A percentile compares a stretch with the other conserved stretches of the same genome.
Evolutionary conservation across 176 grass and related monocot species (phyloP).

Genomic region (Paspalum notatum): DNA sequence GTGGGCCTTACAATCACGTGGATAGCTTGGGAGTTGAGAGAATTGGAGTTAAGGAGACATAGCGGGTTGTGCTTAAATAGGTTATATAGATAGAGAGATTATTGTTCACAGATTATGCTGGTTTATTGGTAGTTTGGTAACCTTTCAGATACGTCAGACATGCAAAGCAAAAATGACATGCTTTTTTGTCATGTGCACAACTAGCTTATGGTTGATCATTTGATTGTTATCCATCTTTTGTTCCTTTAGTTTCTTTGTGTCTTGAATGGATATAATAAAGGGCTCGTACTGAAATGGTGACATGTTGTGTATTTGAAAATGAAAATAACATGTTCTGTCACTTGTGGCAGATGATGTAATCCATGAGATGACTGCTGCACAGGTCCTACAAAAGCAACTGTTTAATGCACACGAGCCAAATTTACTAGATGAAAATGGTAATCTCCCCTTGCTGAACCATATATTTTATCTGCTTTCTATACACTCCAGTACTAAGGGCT

Average conservation of each 20-base stretch:
- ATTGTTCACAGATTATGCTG: not conserved
- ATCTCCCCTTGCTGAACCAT: conserved; percentile 11
- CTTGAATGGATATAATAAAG: conserved; percentile 19
- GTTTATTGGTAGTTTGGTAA: conserved; percentile 17
- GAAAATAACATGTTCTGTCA: conserved; percentile 8
- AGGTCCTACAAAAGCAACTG: conserved; percentile 62
- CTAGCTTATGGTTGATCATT: not conserved
- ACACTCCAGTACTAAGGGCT: not conserved
- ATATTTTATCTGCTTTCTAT: conserved; percentile 35
- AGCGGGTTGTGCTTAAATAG: too few species aligned
- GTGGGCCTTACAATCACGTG: too few species aligned
- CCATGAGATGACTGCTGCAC: conserved; percentile 54
- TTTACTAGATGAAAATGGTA: conserved; percentile 89
- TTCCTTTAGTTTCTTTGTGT: not conserved
- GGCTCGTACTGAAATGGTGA: conserved; percentile 21
- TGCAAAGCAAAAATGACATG: not conserved
- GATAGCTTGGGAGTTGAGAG: too few species aligned
- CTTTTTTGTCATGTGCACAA: not conserved
- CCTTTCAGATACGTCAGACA: conserved; percentile 24
- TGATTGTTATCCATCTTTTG: conserved; percentile 8
- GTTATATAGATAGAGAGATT: not conserved
- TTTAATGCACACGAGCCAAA: conserved; percentile 81
- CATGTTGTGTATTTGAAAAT: conserved; percentile 3
- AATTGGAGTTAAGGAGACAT: too few species aligned
- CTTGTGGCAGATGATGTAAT: conserved; percentile 62